Evolutionary conservation across 2,329 filamentous ascomycete genomes (phyloP), one percentile per base, ranked within the genome.

Genomic region (Lecanoromycetidae sp.): DNA sequence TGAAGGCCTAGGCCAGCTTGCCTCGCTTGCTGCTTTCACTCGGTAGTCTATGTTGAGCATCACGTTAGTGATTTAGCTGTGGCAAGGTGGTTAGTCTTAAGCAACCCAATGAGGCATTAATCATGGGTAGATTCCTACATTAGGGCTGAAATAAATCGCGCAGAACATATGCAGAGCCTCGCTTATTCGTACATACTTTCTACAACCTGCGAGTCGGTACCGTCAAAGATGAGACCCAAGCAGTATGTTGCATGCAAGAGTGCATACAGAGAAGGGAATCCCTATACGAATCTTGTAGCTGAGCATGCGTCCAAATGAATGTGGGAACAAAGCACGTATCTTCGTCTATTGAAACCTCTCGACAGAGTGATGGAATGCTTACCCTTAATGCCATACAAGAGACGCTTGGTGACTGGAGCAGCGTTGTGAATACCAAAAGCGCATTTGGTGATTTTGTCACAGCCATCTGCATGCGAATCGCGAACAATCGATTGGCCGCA

Each of bases 91-190:
- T 17, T 9, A 15, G 29, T 40, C 27, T 39, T 46, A 40, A 46
- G 35, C 44, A 39, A 29, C 15, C 44, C 35, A 46, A 46, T 46
- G 44, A 46, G 35, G 44, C 26, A 40, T 40, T 39, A 46, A 46
- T 13, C 10, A n/a, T 25, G 22, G 3, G 17, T 15, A 12, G 8
- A 10, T 19, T 27, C 26, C 17, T 22, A 1, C 4, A 5, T 30
- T 17, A 15, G 20, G 13, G n/a, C 20, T 5, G n/a, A 41, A 30
- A 41, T 19, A 7, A 19, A 19, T 37, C 35, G 20, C 35, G 19
- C 19, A 19, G n/a, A 22, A n/a, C 35, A 5, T 13, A 22, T 4
- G 8, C 10, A 37, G 10, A 2, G 17, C n/a, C n/a, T n/a, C n/a
- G n/a, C n/a, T n/a, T n/a, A n/a, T n/a, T n/a, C n/a, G n/a, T n/a